Conservation (phyloP, 805 yeast genomes). For the Debaryomyces castellii region DNA sequence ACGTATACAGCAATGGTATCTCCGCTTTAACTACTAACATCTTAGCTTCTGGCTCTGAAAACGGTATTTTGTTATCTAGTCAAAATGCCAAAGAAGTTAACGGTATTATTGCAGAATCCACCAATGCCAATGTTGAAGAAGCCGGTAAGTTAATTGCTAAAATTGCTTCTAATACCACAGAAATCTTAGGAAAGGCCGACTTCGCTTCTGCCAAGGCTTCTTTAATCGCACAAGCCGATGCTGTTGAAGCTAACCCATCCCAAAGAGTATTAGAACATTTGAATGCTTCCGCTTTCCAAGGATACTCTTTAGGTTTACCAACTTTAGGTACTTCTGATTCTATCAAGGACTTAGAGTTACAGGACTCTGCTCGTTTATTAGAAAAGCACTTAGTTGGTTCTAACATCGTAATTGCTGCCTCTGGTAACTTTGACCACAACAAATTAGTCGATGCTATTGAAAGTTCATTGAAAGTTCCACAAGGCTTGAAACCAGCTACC, state of each 20-base stretch:
- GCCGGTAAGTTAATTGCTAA: conserved; percentile 55
- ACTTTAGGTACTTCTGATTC: conserved; percentile 72
- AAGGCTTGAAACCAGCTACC: conserved; percentile 49
- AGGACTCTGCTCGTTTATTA: conserved; percentile 59
- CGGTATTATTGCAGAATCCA: conserved; percentile 56
- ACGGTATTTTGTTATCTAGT: conserved; percentile 59
- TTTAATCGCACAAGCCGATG: conserved; percentile 47
- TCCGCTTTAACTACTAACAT: conserved; percentile 61
- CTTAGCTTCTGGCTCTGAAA: conserved; percentile 40
- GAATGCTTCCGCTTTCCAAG: conserved; percentile 84
- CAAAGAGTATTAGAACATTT: conserved; percentile 69
- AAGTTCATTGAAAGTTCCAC: conserved; percentile 41
- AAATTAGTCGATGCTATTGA: conserved; percentile 67
- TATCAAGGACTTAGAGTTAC: conserved; percentile 52
- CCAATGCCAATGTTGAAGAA: conserved; percentile 47
- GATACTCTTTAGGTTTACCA: conserved; percentile 78
- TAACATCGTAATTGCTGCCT: conserved; percentile 66
- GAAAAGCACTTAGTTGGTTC: conserved; percentile 57
- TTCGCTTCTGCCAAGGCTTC: conserved; percentile 48
- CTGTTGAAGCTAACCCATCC: conserved; percentile 56
- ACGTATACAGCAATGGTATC: conserved; percentile 79
- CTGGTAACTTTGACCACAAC: conserved; percentile 73
- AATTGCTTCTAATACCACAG: conserved; percentile 36
- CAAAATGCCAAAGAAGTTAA: conserved; percentile 62
- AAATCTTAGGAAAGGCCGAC: conserved; percentile 42